Evolutionary conservation across 1,139 yeast species (phyloP).

Genomic region (Blastobotrys petasosporus): DNA sequence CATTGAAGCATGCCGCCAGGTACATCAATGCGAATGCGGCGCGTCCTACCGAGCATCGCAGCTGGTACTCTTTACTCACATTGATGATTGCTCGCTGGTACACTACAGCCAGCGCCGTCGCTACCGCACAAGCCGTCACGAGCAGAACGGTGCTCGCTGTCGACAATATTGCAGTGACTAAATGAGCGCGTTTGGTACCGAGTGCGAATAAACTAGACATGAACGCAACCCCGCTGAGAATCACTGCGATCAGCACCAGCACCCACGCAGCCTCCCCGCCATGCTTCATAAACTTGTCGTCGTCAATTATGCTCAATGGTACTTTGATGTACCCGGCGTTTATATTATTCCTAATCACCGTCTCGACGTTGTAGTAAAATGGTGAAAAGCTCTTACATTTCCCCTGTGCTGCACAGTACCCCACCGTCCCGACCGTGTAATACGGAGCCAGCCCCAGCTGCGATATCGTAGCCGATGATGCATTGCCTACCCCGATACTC

Average conservation of each 20-base stretch:
- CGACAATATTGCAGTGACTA: neutral
- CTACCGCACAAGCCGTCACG: neutral
- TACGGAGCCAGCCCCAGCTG: neutral
- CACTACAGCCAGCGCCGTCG: constrained; percentile 1
- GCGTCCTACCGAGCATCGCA: neutral
- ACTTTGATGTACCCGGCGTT: neutral
- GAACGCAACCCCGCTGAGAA: constrained; percentile 3
- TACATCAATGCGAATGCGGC: constrained; percentile 3
- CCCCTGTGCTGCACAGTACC: constrained; percentile 2
- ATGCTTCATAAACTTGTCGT: constrained; percentile 2
- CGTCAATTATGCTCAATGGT: neutral
- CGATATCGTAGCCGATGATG: neutral
- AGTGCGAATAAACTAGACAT: neutral
- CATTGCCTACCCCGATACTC: neutral
- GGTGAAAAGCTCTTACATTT: constrained; percentile 7
- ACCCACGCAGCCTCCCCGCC: constrained; percentile 4
- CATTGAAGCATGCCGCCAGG: neutral
- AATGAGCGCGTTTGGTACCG: neutral
- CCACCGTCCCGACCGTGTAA: constrained; percentile 6
- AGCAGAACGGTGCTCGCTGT: neutral
- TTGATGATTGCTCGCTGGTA: neutral
- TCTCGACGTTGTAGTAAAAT: constrained; percentile 2
- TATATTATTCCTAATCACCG: constrained; percentile 1
- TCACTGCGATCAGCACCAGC: neutral
- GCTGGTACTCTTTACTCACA: neutral